A percentile compares a stretch with the other conserved stretches of the same genome.
phyloP scores from a whole-genome alignment of 257 asterid species.

The Lithospermum erythrorhizon region DNA sequence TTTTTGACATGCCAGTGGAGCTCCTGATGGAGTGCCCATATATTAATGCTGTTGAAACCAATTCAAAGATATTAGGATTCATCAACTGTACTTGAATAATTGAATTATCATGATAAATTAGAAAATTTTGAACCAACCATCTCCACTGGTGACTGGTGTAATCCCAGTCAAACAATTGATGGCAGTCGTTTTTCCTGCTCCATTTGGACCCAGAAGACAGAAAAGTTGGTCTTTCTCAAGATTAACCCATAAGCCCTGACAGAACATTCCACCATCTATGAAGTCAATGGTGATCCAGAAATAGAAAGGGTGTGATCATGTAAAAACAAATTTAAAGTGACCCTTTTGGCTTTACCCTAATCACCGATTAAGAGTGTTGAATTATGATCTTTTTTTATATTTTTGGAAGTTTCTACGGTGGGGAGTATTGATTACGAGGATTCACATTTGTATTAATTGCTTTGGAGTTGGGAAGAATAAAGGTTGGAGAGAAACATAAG shows the following conservation, averaged over 20 bases:
- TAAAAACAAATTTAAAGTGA: no score
- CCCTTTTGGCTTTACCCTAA: no score
- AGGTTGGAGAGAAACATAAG: no score
- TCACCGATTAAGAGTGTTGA: no score
- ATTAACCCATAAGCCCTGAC: slow-evolving; percentile 82
- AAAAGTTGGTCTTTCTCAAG: slow-evolving; percentile 76
- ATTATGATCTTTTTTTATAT: no score
- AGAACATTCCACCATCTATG: no score
- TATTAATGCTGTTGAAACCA: slow-evolving; percentile 45
- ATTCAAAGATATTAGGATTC: slow-evolving; percentile 4
- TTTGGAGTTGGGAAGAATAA: no score
- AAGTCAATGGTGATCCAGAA: no score
- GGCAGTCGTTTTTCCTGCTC: slow-evolving; percentile 88
- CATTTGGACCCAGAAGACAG: slow-evolving; percentile 94
- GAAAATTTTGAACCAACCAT: slow-evolving; percentile 37
- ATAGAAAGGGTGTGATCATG: no score
- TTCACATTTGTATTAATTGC: no score
- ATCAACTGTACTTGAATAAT: neutral
- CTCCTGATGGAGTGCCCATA: slow-evolving; percentile 67
- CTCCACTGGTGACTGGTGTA: slow-evolving; percentile 80
- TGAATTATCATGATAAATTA: neutral
- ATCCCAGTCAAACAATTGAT: slow-evolving; percentile 86
- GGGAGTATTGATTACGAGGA: no score
- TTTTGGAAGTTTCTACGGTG: no score
- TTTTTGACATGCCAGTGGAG: slow-evolving; percentile 66